Evolutionary conservation across 306 rosid species (phyloP).

Genomic region (Lotus japonicus): DNA sequence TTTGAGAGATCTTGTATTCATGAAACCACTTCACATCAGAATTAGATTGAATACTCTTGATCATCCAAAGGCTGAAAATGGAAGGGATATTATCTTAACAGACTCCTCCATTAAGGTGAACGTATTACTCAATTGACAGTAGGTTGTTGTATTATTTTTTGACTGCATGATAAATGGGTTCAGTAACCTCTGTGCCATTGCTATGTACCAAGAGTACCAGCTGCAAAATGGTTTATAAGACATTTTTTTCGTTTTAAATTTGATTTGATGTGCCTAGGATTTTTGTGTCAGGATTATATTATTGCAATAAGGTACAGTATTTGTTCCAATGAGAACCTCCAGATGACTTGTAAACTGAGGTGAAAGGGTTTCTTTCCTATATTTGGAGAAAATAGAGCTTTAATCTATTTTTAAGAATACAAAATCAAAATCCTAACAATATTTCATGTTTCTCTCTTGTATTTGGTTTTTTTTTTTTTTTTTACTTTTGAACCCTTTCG

Average conservation of each 20-base stretch:
- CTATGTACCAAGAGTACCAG: not conserved
- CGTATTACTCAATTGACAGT: conserved; percentile 36
- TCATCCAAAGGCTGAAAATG: conserved; percentile 71
- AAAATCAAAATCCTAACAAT: not conserved
- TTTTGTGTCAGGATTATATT: not conserved
- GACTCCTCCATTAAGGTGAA: conserved; percentile 56
- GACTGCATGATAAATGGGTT: not conserved
- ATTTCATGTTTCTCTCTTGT: not conserved
- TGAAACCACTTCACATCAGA: conserved; percentile 64
- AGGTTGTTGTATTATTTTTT: conserved; percentile 7
- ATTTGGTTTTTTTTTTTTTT: no score
- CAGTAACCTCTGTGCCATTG: not conserved
- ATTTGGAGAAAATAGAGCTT: not conserved
- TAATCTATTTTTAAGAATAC: not conserved
- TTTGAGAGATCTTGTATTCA: conserved; percentile 63
- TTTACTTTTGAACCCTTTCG: no score
- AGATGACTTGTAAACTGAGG: not conserved
- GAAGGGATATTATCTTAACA: conserved; percentile 54
- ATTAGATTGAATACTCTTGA: conserved; percentile 47
- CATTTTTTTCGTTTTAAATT: not conserved
- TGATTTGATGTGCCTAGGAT: not conserved
- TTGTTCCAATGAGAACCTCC: not conserved
- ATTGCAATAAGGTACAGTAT: not conserved
- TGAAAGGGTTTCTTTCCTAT: not conserved
- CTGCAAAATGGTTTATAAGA: not conserved